Evolutionary conservation across 2,329 filamentous ascomycete genomes (phyloP).

Genomic region (Allantophomopsis cytisporea): DNA sequence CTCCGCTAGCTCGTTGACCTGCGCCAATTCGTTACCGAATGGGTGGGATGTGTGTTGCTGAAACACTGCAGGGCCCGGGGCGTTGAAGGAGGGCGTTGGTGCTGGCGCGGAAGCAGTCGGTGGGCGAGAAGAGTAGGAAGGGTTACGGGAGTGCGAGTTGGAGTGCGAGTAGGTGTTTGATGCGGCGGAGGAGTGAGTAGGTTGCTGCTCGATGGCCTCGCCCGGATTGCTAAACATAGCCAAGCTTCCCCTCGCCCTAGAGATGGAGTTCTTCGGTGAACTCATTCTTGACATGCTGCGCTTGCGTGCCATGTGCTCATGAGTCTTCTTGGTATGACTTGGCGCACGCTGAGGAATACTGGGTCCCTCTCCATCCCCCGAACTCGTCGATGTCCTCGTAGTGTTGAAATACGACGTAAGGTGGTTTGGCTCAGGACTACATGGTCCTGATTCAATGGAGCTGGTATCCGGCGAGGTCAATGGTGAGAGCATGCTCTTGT

Average conservation of each 20-base stretch:
- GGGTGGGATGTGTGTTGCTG: conserved; percentile 36
- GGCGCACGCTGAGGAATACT: conserved; percentile 64
- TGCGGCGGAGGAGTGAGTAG: neutral
- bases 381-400: conserved; percentile 4
- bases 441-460: conserved; percentile 21
- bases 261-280: conserved; percentile 22
- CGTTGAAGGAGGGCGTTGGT: too few relatives aligned
- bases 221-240: conserved; percentile 15
- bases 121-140: too few relatives aligned
- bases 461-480: conserved; percentile 30
- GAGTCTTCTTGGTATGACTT: conserved; percentile 80
- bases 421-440: conserved; percentile 50
- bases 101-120: too few relatives aligned
- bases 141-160: too few relatives aligned
- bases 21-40: conserved; percentile 79
- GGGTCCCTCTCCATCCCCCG: conserved; percentile 36
- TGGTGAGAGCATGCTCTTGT: conserved; percentile 26
- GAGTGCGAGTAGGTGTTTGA: too few relatives aligned
- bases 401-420: conserved; percentile 47
- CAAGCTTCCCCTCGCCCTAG: neutral
- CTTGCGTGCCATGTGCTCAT: conserved; percentile 60
- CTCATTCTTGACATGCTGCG: conserved; percentile 49
- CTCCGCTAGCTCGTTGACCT: conserved; percentile 87
- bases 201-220: conserved; percentile 10
- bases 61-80: too few relatives aligned